A percentile compares a stretch with the other conserved stretches of the same genome.
Evolutionary conservation across 495 filamentous ascomycete species (phyloP).

Genomic region (Podospora bellae-mahoneyi): DNA sequence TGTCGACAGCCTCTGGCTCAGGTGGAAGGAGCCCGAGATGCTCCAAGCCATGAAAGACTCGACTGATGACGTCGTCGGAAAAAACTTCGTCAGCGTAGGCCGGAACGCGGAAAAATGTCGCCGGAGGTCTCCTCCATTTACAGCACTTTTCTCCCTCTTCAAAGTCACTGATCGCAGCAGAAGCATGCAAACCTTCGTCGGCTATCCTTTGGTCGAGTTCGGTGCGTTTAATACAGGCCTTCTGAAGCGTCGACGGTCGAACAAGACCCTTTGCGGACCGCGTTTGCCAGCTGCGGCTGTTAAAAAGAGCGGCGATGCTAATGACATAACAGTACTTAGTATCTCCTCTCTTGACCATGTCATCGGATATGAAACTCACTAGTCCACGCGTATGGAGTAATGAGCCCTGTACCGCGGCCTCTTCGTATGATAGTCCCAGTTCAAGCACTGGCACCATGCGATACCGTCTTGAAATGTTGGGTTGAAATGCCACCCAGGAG

Average conservation of each 20-base stretch:
- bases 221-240: not conserved
- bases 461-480: slow-evolving; percentile 33
- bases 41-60: not conserved
- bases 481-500: slow-evolving; percentile 14
- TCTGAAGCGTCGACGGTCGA: not conserved
- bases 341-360: not conserved
- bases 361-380: slow-evolving; percentile 28
- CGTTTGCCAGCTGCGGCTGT: slow-evolving; percentile 10
- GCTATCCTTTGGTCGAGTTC: slow-evolving; percentile 13
- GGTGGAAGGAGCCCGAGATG: not conserved
- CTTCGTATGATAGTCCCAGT: slow-evolving; percentile 33
- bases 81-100: not conserved
- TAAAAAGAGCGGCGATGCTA: slow-evolving; percentile 18
- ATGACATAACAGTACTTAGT: not conserved
- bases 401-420: slow-evolving; percentile 37
- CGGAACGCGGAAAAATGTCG: slow-evolving; percentile 10
- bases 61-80: not conserved
- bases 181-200: slow-evolving; percentile 18
- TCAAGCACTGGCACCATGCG: slow-evolving; percentile 38
- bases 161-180: slow-evolving; percentile 18
- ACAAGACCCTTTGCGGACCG: not conserved
- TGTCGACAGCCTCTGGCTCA: not conserved
- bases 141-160: slow-evolving; percentile 10
- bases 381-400: slow-evolving; percentile 37
- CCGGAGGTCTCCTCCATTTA: slow-evolving; percentile 18